These are phyloP conservation scores for Solanum stenotomum DNA, from an alignment of 257 asterid genomes.

Conservation along the genomic window DNA sequence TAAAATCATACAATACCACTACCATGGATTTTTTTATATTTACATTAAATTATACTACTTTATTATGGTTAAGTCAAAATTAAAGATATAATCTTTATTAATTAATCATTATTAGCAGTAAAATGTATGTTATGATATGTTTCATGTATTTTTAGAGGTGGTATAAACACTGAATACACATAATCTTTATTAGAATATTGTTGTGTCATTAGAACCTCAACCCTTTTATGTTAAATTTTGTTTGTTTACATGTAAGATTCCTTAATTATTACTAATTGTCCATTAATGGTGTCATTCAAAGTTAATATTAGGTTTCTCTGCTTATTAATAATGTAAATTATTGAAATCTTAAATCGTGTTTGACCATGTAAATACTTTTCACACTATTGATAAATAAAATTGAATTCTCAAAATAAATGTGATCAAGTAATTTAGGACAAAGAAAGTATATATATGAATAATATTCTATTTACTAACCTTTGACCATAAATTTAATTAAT, in stretches of 20 bases:
- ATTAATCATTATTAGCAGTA: too few species aligned
- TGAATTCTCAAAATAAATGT: background rate
- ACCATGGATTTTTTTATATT: too few species aligned
- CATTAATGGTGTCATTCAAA: background rate
- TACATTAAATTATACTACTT: background rate
- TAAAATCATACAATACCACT: background rate
- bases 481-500: background rate
- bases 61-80: background rate
- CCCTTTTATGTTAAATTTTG: too few species aligned
- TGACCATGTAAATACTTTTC: background rate
- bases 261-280: too few species aligned
- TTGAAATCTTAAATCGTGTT: background rate
- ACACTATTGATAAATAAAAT: background rate
- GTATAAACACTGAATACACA: background rate
- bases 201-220: too few species aligned
- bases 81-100: too few species aligned
- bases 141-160: too few species aligned
- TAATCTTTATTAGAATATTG: too few species aligned
- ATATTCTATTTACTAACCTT: background rate
- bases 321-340: too few species aligned
- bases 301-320: background rate
- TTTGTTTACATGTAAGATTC: too few species aligned
- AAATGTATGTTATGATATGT: too few species aligned
- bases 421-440: too few species aligned
- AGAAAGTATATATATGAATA: background rate